phyloP scores from a whole-genome alignment of 257 asterid genomes.

The Solanum arcanum region DNA sequence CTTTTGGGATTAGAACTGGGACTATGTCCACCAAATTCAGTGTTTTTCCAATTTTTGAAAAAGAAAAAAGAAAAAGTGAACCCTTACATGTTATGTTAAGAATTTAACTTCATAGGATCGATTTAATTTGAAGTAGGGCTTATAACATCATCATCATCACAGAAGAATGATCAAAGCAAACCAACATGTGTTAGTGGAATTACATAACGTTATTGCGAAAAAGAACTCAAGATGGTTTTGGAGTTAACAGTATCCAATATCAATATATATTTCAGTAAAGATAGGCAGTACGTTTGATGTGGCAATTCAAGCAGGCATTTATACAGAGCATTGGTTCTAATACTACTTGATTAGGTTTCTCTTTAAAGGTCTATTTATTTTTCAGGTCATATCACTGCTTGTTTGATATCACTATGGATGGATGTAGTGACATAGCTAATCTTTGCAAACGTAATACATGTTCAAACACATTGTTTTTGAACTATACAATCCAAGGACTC shows the following conservation, averaged over 20 bases:
- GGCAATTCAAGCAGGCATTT: not conserved
- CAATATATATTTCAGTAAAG: not conserved
- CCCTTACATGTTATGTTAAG: not conserved
- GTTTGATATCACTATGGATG: not conserved
- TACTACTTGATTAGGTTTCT: not conserved
- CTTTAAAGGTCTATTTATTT: not conserved
- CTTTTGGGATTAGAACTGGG: not conserved
- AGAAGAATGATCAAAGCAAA: not conserved
- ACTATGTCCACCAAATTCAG: not conserved
- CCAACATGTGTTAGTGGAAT: not conserved
- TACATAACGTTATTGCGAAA: not conserved
- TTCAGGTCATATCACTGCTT: not conserved
- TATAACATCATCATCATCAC: not conserved
- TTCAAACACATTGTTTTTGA: not conserved
- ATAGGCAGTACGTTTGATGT: not conserved
- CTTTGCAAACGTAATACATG: not conserved
- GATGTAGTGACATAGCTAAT: not conserved
- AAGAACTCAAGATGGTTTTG: not conserved
- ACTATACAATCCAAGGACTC: not conserved
- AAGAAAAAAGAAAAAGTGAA: not conserved
- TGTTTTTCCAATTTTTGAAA: not conserved
- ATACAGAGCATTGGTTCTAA: not conserved
- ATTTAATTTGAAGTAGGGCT: not conserved
- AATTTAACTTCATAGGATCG: not conserved
- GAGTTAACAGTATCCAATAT: not conserved